phyloP scores from a whole-genome alignment of 306 rosid species.

The Prinsepia uniflora region DNA sequence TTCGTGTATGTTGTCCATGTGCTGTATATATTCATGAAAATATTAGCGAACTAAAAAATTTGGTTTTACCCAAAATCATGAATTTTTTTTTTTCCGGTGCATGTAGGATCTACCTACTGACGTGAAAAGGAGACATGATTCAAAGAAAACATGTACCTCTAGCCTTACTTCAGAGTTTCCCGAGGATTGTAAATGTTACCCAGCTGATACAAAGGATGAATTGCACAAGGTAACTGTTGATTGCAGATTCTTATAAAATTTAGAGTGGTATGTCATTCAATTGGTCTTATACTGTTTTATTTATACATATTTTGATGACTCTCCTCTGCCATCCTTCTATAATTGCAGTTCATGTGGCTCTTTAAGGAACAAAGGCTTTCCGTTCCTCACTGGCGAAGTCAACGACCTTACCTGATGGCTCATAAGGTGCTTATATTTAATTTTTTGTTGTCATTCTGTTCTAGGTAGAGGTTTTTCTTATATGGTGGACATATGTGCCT shows the following conservation, averaged over 20 bases:
- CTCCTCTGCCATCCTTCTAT: constrained; percentile 4
- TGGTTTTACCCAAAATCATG: constrained; percentile 5
- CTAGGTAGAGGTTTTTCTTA: constrained; percentile 4
- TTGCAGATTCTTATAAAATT: constrained; percentile 3
- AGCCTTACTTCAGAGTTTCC: constrained; percentile 79
- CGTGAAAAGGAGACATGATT: constrained; percentile 61
- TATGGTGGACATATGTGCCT: background rate
- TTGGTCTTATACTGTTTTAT: constrained; percentile 15
- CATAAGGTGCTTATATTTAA: constrained; percentile 53
- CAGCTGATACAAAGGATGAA: constrained; percentile 85
- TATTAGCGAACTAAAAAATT: background rate
- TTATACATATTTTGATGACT: background rate
- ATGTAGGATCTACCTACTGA: constrained; percentile 74
- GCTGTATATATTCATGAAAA: constrained; percentile 6
- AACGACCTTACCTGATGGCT: constrained; percentile 67
- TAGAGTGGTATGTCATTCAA: background rate
- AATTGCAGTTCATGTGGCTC: constrained; percentile 82
- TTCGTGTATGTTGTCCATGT: constrained; percentile 61
- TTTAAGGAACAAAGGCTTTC: constrained; percentile 87
- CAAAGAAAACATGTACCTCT: constrained; percentile 63
- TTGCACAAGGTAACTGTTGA: constrained; percentile 67
- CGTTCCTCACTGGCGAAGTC: constrained; percentile 87
- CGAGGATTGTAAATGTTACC: constrained; percentile 78
- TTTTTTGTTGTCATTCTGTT: background rate
- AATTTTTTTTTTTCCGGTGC: constrained; percentile 8